Percentiles rank a stretch among this genome's conserved stretches.
phyloP scores from a whole-genome alignment of 225 moss, liverwort and hornwort genomes.

The Rhytidiadelphus loreus region DNA sequence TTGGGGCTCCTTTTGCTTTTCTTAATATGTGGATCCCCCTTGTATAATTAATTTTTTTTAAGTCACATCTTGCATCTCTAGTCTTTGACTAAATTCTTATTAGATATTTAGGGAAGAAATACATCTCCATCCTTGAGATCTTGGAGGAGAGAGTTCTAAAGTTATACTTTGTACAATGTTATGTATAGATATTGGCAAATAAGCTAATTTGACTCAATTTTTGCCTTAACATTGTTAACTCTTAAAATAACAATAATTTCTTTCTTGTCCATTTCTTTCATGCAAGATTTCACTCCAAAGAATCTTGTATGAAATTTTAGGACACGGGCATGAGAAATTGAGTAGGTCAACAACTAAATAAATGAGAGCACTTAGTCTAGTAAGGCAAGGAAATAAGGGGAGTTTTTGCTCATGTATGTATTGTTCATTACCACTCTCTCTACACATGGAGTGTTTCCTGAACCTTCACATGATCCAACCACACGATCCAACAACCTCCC shows the following conservation, averaged over 20 bases:
- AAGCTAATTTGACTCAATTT: neutral
- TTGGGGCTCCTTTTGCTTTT: neutral
- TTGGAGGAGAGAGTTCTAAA: neutral
- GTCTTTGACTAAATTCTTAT: neutral
- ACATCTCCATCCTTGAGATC: neutral
- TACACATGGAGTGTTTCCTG: accelerated
- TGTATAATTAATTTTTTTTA: accelerated
- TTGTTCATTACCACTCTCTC: neutral
- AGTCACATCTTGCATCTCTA: neutral
- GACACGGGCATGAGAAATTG: neutral
- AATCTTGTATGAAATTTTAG: neutral
- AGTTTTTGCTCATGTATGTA: neutral
- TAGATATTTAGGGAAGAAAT: neutral
- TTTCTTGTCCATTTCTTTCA: too few species aligned
- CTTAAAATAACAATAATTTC: too few species aligned
- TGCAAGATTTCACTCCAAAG: too few species aligned
- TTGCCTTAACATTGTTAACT: too few species aligned
- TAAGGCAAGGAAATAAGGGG: neutral
- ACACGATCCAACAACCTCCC: accelerated
- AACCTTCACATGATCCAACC: neutral
- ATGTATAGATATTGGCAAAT: neutral
- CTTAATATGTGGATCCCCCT: accelerated
- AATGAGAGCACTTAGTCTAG: accelerated
- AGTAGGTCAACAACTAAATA: neutral
- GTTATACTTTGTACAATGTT: neutral